Evolutionary conservation across 345 rosid species (phyloP), one percentile per base, ranked within the genome.

Genomic region (Laguncularia racemosa): DNA sequence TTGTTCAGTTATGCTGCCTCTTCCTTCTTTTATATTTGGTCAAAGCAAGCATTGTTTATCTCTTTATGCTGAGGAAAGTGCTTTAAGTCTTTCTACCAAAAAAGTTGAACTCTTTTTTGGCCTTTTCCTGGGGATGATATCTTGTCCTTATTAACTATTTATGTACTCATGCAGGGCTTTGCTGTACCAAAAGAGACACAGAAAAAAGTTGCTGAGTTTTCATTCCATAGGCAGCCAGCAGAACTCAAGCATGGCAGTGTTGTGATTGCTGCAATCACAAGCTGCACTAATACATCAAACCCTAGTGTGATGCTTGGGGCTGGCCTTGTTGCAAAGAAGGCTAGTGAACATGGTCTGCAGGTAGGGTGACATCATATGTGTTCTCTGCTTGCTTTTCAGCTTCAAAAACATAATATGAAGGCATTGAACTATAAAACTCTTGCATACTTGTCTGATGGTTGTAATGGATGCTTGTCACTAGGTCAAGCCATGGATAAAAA

Each of bases 401-500:
- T 63, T 21, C 13, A 4, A 20, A 9, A 33, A 9, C 11, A 33
- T 33, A 33, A 6, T 50, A 16, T 14, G 5, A 17, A 12, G 8
- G 14, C 19, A 6, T 17, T 50, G 17, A 17, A 17, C 21, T 21
- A 50, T 16, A 50, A 50, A 21, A 12, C 4, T 18, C 20, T 14
- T 50, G 21, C 20, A 16, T 50, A 1, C 23, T 20, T 20, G 12
- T 48, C 52, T 9, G 20, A 17, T 57, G 12, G 48, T 52, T 20
- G 38, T 57, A 15, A 59, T 69, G 40, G 40, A 33, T 33, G 40
- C 40, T 47, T 28, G 49, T 15, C 50, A 58, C 61, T 78, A 85
- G 96, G 87, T 89, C 58, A 83, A 89, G 67, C 91, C 95, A 63
- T 89, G 96, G 96, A 68, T 88, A 57, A 85, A 85, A 68, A 88